These are phyloP conservation scores for Lichtheimia ramosa DNA, from an alignment of 371 early-diverging fungal genomes.

Conservation along the genomic window DNA sequence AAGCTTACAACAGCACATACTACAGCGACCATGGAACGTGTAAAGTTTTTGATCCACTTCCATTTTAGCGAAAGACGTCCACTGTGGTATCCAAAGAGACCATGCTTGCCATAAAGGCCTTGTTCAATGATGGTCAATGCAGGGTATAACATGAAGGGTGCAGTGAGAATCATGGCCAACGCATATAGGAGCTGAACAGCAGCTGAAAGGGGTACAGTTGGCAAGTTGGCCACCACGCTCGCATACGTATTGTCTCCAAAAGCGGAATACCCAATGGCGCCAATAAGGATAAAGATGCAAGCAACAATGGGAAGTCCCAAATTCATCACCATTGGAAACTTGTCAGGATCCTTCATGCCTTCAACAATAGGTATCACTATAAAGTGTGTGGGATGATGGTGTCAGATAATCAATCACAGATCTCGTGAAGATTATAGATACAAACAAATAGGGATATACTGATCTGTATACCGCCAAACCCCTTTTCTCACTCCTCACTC, in stretches of 20 bases:
- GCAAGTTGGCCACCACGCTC: conserved; percentile 71
- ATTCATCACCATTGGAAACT: conserved; percentile 64
- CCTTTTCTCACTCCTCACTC: background rate
- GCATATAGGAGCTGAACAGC: conserved; percentile 73
- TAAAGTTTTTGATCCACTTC: conserved; percentile 70
- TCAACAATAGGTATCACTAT: conserved; percentile 56
- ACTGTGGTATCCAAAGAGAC: conserved; percentile 35
- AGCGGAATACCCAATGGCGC: conserved; percentile 72
- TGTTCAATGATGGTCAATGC: conserved; percentile 71
- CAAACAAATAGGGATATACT: too few species aligned
- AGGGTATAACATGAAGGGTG: conserved; percentile 80
- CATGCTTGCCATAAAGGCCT: conserved; percentile 34
- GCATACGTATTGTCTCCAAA: conserved; percentile 74
- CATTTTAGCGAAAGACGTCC: conserved; percentile 33
- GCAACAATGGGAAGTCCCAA: conserved; percentile 59
- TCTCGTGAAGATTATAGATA: too few species aligned
- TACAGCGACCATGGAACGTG: conserved; percentile 53
- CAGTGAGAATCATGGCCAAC: conserved; percentile 73
- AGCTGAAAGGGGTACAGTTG: conserved; percentile 45
- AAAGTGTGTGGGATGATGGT: background rate
- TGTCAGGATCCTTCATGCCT: conserved; percentile 62
- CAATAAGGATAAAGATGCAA: conserved; percentile 64
- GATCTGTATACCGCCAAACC: too few species aligned
- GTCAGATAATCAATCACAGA: too few species aligned
- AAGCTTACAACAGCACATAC: conserved; percentile 65